phyloP scores from a whole-genome alignment of 495 filamentous ascomycete genomes.

The Pyrenopolyporus hunteri region DNA sequence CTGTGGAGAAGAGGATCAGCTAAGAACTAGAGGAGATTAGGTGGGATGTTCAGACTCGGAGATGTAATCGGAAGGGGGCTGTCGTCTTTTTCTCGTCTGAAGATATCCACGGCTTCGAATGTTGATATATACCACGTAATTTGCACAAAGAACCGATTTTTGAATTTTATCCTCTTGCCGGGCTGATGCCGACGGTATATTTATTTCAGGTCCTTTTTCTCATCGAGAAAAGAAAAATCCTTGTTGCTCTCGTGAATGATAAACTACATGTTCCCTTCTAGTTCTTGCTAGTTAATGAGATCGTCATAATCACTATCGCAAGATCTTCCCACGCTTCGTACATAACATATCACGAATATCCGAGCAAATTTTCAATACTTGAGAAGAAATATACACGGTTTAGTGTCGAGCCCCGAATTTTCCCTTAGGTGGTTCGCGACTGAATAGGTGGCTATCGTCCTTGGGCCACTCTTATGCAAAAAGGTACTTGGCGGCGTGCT shows the following conservation, averaged over 20 bases:
- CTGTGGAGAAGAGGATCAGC: slow-evolving; percentile 41
- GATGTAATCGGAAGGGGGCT: not conserved
- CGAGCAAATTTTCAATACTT: not conserved
- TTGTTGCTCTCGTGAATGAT: not conserved
- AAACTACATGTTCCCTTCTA: not conserved
- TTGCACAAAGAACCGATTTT: slow-evolving; percentile 24
- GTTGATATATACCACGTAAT: slow-evolving; percentile 38
- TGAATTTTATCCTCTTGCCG: not conserved
- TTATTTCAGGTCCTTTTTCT: not conserved
- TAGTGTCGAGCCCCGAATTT: not conserved
- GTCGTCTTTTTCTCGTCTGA: slow-evolving; percentile 15
- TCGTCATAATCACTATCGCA: not conserved
- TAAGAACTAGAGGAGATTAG: slow-evolving; percentile 16
- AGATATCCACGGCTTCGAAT: slow-evolving; percentile 32
- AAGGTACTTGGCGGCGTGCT: slow-evolving; percentile 86
- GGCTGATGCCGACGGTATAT: not conserved
- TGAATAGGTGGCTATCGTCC: not conserved
- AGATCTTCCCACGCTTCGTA: not conserved
- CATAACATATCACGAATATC: not conserved
- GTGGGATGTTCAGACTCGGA: slow-evolving; percentile 10
- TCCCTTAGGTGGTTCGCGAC: too few relatives aligned
- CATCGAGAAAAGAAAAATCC: too few relatives aligned
- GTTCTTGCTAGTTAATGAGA: not conserved
- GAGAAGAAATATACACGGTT: not conserved
- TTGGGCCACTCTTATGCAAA: slow-evolving; percentile 8